A percentile compares a stretch with the other conserved stretches of the same genome.
Conservation (phyloP, 495 filamentous ascomycete species). For the Halenospora varia region DNA sequence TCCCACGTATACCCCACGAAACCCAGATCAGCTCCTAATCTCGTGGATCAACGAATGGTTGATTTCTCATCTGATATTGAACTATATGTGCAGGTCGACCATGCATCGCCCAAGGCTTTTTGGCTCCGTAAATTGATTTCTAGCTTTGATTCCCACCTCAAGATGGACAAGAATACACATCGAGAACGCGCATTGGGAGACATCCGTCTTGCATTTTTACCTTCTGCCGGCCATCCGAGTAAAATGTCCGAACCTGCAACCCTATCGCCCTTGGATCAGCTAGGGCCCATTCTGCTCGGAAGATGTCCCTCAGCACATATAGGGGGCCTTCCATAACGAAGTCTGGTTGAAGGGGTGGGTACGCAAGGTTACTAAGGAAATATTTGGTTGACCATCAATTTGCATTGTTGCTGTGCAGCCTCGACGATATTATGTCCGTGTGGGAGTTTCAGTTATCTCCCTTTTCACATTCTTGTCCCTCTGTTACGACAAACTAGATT, state of each 20-base stretch:
- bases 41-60: background rate
- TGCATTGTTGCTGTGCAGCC: background rate
- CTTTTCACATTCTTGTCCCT: background rate
- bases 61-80: background rate
- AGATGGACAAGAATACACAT: too few species aligned
- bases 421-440: background rate
- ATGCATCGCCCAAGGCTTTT: background rate
- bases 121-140: too few species aligned
- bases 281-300: background rate
- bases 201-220: background rate
- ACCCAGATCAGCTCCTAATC: background rate
- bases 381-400: background rate
- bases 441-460: background rate
- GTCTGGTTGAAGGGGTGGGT: background rate
- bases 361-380: background rate
- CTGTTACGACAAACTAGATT: too few species aligned
- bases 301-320: background rate
- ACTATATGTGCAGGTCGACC: background rate
- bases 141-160: too few species aligned
- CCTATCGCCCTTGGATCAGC: background rate
- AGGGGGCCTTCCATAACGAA: background rate
- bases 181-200: background rate
- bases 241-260: background rate
- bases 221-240: background rate
- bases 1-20: conserved; percentile 11